Base-by-base conservation (phyloP, 352 stramenopile genomes). In the Globisporangium mamillatum region DNA sequence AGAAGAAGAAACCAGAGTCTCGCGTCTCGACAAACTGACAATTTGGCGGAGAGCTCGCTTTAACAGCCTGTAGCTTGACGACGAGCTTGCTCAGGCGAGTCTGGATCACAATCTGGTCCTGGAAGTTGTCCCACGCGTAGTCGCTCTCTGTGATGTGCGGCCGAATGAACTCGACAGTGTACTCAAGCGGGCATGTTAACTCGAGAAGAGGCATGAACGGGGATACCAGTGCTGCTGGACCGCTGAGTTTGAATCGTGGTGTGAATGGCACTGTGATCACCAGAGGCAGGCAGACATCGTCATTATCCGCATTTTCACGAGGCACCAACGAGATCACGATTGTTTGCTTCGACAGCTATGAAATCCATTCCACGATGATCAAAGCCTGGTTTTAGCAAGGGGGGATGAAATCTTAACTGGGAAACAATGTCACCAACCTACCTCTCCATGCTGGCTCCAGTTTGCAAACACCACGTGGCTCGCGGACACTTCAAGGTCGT, bases 41-140 rank as follows among this genome's bases (percentile, higher is more conserved):
- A 29, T 66, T 60, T 36, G 4, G 41, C 16, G 44, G 46, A 32
- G 54, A 66, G 3, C 22, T 24, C 9, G 20, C 44, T 20, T 76
- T 81, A 34, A 75, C 66, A 1, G 84, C 81, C 24, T 75, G 53
- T 16, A 92, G 60, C 9, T 32, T 66, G 12, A 92, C 56, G 6
- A 75, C 68, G 22, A 92, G 69, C n/a, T 73, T 80, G 18, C 79
- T 74, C 3, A 90, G 67, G n/a, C 74, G 77, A 1, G 75, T 87
- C 63, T 92, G 80, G 27, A 92, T 72, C 29, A 82, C 74, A 24
- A 92, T 50, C 55, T 88, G 80, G 64, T 92, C 84, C 55, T 89
- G 84, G 60, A 92, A 92, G 32, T 92, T 81, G 34, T 88, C 71
- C 72, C 73, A 86, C 3, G 57, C 72, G 53, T 69, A 86, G 63